These are phyloP conservation scores for Stentor roeselii DNA, from an alignment of 73 alveolate genomes.

Conservation along the genomic window DNA sequence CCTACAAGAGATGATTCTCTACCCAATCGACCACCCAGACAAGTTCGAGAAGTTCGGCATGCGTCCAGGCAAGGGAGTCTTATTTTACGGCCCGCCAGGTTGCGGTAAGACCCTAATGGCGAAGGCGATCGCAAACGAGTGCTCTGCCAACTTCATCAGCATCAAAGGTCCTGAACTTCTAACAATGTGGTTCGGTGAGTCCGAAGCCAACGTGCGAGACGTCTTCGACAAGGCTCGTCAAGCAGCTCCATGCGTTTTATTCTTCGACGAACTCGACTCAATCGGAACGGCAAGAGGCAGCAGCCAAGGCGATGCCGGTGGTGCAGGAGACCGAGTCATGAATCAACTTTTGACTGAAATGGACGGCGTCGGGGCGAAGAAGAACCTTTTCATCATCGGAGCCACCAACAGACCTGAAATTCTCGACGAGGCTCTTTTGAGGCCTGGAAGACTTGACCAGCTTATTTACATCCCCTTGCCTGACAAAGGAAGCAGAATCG, in stretches of 20 bases:
- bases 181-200: slow-evolving; percentile 98
- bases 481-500: slow-evolving; percentile 81
- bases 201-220: slow-evolving; percentile 95
- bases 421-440: slow-evolving; percentile 86
- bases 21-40: slow-evolving; percentile 90
- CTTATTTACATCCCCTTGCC: slow-evolving; percentile 97
- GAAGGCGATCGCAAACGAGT: slow-evolving; percentile 98
- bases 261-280: slow-evolving; percentile 99
- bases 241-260: slow-evolving; percentile 97
- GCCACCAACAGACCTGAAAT: slow-evolving; percentile 95
- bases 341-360: slow-evolving; percentile 97
- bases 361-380: slow-evolving; percentile 98
- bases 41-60: slow-evolving; percentile 82
- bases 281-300: slow-evolving; percentile 92
- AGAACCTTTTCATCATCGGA: slow-evolving; percentile 85
- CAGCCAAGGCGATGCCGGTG: slow-evolving; percentile 75
- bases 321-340: slow-evolving; percentile 93
- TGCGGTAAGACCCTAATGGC: slow-evolving; percentile 97
- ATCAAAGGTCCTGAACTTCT: slow-evolving; percentile 99
- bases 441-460: slow-evolving; percentile 93
- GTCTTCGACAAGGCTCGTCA: slow-evolving; percentile 88
- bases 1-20: slow-evolving; percentile 73
- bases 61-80: slow-evolving; percentile 91
- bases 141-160: slow-evolving; percentile 97
- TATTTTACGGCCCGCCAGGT: slow-evolving; percentile 98